phyloP scores from a whole-genome alignment of 2,329 filamentous ascomycete genomes.

The Remersonia thermophila region DNA sequence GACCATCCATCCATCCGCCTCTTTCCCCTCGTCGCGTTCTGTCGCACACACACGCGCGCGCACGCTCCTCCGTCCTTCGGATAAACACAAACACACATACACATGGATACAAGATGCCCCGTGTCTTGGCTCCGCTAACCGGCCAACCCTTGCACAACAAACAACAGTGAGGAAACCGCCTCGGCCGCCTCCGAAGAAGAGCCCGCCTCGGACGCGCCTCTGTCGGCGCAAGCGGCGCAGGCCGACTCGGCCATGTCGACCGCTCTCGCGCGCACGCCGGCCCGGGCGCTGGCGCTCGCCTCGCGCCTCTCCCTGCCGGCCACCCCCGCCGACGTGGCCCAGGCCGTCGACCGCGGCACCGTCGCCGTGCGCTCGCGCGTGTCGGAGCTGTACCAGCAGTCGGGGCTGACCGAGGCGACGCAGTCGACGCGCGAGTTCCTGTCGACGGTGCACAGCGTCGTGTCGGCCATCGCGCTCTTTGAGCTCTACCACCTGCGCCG shows the following conservation, averaged over 20 bases:
- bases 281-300: conserved; percentile 40
- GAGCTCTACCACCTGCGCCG: conserved; percentile 59
- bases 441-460: conserved; percentile 60
- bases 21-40: background rate
- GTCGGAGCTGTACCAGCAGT: conserved; percentile 49
- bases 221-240: conserved; percentile 20
- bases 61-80: background rate
- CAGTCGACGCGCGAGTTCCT: conserved; percentile 55
- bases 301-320: conserved; percentile 61
- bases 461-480: conserved; percentile 53
- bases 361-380: conserved; percentile 55
- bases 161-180: conserved; percentile 2
- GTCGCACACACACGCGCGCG: too few relatives aligned
- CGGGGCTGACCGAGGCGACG: conserved; percentile 53
- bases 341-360: conserved; percentile 61
- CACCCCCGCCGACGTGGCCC: conserved; percentile 65
- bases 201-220: conserved; percentile 1
- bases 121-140: background rate
- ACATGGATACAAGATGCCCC: too few relatives aligned
- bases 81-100: conserved; percentile 6
- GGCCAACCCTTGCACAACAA: background rate
- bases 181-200: too few relatives aligned
- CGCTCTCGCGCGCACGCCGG: conserved; percentile 37
- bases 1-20: background rate
- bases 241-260: conserved; percentile 27